Base-by-base conservation (phyloP, 805 yeast species). In the Candida pseudoglaebosa region DNA sequence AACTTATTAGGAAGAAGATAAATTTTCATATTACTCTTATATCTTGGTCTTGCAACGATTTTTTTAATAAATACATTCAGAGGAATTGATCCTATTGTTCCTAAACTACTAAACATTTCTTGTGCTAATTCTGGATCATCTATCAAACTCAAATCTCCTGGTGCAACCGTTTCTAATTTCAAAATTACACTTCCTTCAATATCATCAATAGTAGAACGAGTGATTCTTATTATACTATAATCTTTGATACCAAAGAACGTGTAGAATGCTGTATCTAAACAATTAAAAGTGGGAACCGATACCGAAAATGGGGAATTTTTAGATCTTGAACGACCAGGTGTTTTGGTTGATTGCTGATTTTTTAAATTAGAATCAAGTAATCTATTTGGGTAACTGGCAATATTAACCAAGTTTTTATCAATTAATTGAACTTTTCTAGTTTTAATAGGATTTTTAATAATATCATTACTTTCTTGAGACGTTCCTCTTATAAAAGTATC, bases 1-100 rank as follows among this genome's bases (percentile, higher is more conserved):
- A 52, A 41, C 12, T 53, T 48, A 18, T 67, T 57, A 3, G 82
- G 81, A 4, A 78, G 57, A 14, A 79, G 47, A 54, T 73, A 78
- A n/a, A 78, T 71, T 50, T 77, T 74, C 84, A 79, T 79, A 45
- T 75, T 76, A 4, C 77, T 65, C 50, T 79, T 79, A 54, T 79
- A 79, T 24, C 84, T 56, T 9, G 84, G 84, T 46, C 82, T 61
- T 10, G 83, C 83, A 24, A 78, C 71, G 17, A 72, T 63, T 42
- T 76, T 76, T 54, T 79, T 79, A 36, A 79, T 56, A 48, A 75
- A 78, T 3, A 71, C 56, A 28, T 77, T 68, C 19, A 69, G 59
- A 2, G 78, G 75, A 22, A 62, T 56, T 34, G 72, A 75, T 18
- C 70, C 70, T 2, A 50, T 45, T 21, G 54, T 53, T 1, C 77